phyloP scores from a whole-genome alignment of 1,139 yeast genomes.

The Ogataea hybrid region DNA sequence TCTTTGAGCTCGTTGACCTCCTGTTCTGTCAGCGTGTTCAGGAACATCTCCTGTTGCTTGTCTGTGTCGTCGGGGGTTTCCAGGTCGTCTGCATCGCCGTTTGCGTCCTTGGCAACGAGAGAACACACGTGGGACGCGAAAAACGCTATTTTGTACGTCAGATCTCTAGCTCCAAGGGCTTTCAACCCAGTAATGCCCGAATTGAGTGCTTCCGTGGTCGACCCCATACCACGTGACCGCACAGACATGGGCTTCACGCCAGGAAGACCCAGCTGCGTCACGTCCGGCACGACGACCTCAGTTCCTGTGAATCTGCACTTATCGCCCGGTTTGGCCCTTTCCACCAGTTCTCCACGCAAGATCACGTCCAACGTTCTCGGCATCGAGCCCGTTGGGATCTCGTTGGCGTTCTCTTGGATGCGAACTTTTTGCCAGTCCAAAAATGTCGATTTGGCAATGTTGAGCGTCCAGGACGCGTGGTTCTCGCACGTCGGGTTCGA shows the following conservation, averaged over 20 bases:
- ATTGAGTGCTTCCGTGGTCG: constrained; percentile 67
- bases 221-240: constrained; percentile 55
- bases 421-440: constrained; percentile 98
- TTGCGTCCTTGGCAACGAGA: constrained; percentile 47
- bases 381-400: constrained; percentile 98
- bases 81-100: constrained; percentile 32
- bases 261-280: constrained; percentile 92
- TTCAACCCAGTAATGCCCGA: constrained; percentile 86
- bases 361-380: constrained; percentile 95
- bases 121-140: constrained; percentile 84
- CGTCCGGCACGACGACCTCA: constrained; percentile 93
- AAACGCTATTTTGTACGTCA: constrained; percentile 89
- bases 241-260: constrained; percentile 89
- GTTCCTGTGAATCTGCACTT: constrained; percentile 94
- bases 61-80: constrained; percentile 39
- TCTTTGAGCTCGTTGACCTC: constrained; percentile 83
- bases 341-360: constrained; percentile 91
- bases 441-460: constrained; percentile 80
- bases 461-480: constrained; percentile 81
- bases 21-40: constrained; percentile 75
- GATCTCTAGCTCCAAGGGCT: constrained; percentile 88
- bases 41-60: constrained; percentile 73
- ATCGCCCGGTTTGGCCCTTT: constrained; percentile 97
- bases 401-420: constrained; percentile 92
- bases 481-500: constrained; percentile 85